Conservation (phyloP, 2,329 filamentous ascomycete species). For the Sporothrix brasiliensis region DNA sequence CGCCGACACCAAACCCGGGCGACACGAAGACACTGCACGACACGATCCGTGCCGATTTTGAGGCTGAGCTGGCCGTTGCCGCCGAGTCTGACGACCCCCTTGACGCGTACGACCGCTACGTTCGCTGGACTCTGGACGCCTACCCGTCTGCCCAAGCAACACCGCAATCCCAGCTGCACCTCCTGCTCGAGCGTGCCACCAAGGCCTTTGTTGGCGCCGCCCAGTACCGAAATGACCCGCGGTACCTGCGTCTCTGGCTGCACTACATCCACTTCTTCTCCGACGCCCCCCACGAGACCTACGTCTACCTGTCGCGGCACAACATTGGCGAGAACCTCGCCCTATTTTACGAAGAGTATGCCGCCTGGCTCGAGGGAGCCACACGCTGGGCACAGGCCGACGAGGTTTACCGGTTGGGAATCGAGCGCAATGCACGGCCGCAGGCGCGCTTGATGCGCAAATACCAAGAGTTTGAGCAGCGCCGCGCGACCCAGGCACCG, state of each 20-base stretch:
- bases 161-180: conserved; percentile 83
- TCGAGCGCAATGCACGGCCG: conserved; percentile 85
- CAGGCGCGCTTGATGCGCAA: conserved; percentile 81
- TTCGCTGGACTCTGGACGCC: conserved; percentile 93
- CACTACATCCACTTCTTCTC: conserved; percentile 92
- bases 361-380: conserved; percentile 83
- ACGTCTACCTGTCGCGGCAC: conserved; percentile 87
- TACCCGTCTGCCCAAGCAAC: conserved; percentile 95
- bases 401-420: conserved; percentile 87
- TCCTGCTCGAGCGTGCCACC: conserved; percentile 87
- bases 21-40: conserved; percentile 76
- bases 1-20: conserved; percentile 64
- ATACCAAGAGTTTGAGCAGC: conserved; percentile 86
- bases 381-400: conserved; percentile 88
- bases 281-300: conserved; percentile 89
- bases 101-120: conserved; percentile 93
- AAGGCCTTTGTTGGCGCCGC: conserved; percentile 81
- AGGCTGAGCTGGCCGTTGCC: conserved; percentile 76
- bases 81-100: conserved; percentile 92
- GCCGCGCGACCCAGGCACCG: conserved; percentile 66
- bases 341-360: conserved; percentile 96
- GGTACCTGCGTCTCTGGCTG: conserved; percentile 92
- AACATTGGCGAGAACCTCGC: conserved; percentile 83
- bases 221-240: conserved; percentile 92
- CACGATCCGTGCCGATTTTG: conserved; percentile 78